Evolutionary conservation across 108 stramenopile genomes (phyloP).

Genomic region (Conticribra weissflogii): DNA sequence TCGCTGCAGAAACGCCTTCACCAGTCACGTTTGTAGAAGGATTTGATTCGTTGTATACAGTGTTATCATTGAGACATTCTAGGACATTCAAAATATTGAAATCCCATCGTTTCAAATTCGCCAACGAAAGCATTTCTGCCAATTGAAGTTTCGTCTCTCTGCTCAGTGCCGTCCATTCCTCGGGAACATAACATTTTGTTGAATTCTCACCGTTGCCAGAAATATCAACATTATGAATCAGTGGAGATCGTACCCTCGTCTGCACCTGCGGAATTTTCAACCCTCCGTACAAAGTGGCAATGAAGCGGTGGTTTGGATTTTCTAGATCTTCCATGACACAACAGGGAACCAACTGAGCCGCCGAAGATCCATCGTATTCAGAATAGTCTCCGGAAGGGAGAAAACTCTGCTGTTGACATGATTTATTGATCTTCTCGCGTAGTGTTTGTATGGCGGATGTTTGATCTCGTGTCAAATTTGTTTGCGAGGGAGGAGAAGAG

Average conservation of each 20-base stretch:
- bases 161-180: constrained; percentile 35
- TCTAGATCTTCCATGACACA: constrained; percentile 23
- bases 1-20: too few relatives aligned
- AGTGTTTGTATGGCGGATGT: neutral
- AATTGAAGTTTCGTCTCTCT: constrained; percentile 18
- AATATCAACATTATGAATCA: too few relatives aligned
- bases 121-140: constrained; percentile 48
- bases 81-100: constrained; percentile 65
- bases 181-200: constrained; percentile 11
- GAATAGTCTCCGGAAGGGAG: neutral
- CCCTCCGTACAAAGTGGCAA: constrained; percentile 16
- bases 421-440: constrained; percentile 16
- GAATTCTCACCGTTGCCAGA: neutral
- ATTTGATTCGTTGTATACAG: too few relatives aligned
- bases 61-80: constrained; percentile 6
- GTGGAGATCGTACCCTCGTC: too few relatives aligned
- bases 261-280: constrained; percentile 2
- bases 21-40: too few relatives aligned
- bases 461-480: constrained; percentile 15
- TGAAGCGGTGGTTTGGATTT: constrained; percentile 4
- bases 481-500: too few relatives aligned
- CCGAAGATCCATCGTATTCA: neutral
- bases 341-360: neutral
- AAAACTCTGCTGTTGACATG: constrained; percentile 8
- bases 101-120: constrained; percentile 58